Evolutionary conservation across 129 eudicot species (phyloP).

Genomic region (Centella asiatica): DNA sequence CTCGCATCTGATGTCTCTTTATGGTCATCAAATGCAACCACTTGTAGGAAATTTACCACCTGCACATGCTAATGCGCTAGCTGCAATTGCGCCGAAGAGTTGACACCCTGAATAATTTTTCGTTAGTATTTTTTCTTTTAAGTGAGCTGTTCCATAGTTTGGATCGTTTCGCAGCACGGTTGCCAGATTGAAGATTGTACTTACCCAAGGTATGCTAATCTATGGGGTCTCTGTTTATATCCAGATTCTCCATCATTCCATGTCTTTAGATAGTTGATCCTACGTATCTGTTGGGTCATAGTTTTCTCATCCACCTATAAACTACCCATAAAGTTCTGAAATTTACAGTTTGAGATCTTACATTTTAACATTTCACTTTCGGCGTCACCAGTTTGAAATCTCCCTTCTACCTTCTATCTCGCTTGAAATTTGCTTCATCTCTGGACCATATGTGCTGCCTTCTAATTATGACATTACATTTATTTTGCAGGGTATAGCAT

Average conservation of each 20-base stretch:
- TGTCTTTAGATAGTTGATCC: too few relatives aligned
- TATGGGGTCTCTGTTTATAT: not conserved
- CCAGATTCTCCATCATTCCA: not conserved
- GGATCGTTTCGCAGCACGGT: slow-evolving; percentile 4
- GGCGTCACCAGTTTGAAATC: too few relatives aligned
- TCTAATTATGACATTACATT: too few relatives aligned
- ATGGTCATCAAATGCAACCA: slow-evolving; percentile 90
- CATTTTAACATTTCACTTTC: too few relatives aligned
- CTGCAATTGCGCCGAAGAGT: slow-evolving; percentile 69
- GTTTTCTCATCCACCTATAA: too few relatives aligned
- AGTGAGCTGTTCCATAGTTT: not conserved
- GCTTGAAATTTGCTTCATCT: too few relatives aligned
- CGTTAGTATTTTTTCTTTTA: not conserved
- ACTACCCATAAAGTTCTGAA: too few relatives aligned
- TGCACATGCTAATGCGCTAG: slow-evolving; percentile 80
- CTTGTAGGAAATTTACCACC: slow-evolving; percentile 74
- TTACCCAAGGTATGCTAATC: slow-evolving; percentile 22
- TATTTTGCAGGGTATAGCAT: too few relatives aligned
- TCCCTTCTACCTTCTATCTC: too few relatives aligned
- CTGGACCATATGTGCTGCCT: too few relatives aligned
- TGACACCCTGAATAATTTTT: slow-evolving; percentile 22
- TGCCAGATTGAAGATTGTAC: slow-evolving; percentile 17
- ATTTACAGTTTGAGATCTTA: too few relatives aligned
- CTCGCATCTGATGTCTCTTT: slow-evolving; percentile 69
- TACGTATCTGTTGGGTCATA: too few relatives aligned